Evolutionary conservation across 331 rosid genomes (phyloP), one percentile per base, ranked within the genome.

Genomic region (Dryas integrifolia): DNA sequence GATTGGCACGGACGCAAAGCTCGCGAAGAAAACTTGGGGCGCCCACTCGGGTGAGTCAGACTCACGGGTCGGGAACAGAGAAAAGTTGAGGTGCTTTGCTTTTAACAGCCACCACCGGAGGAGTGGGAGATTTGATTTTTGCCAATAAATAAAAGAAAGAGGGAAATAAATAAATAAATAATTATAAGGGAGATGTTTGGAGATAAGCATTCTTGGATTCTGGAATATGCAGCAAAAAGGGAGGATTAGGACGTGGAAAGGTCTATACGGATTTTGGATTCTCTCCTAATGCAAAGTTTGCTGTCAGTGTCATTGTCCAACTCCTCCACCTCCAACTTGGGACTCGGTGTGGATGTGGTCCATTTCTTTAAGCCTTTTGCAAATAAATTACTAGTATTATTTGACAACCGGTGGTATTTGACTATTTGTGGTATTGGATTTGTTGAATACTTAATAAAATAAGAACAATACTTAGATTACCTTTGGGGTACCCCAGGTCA

Each of bases 221-320:
- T 90, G 80, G 97, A 85, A 94, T 94, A 89, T 91, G 69, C 97
- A 89, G 56, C 3, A 52, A 64, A 52, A 48, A 47, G 38, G 44
- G 41, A 3, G 65, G 51, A 64, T 35, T 1, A 7, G 61, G 83
- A 79, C 76, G 68, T 79, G 76, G 72, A 79, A 67, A 73, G 75
- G 66, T 52, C 0, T 7, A 12, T 7, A 3, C 4, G 14, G 5
- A 2, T 67, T 76, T 79, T 79, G 71, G 71, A 51, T 67, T n/a
- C 47, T 72, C 7, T 49, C 43, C 12, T 5, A 6, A 5, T 49
- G 52, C 44, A 21, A 16, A 45, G 41, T 48, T 38, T 21, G 39
- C 46, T 24, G 53, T 74, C 55, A 2, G 24, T 61, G 41, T 48
- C 43, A 66, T 43, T 52, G 38, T 65, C 56, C 57, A 55, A 55